A percentile compares a stretch with the other conserved stretches of the same genome.
Conservation (phyloP, 2,329 filamentous ascomycete species). For the Apiospora aurea region DNA sequence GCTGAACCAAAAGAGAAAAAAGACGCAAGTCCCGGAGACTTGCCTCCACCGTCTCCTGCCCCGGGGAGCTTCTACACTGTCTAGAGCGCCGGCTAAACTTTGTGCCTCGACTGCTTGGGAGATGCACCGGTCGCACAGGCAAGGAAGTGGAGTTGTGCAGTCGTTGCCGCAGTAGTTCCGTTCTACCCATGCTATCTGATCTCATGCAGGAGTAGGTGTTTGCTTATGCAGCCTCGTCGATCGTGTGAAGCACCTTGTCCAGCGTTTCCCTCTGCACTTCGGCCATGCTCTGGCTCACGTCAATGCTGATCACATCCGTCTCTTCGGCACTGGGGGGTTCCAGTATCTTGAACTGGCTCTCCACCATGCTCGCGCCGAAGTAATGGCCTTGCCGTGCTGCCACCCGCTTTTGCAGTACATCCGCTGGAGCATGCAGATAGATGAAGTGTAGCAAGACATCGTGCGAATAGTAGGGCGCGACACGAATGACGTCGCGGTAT, state of each 20-base stretch:
- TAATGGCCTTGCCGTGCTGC: constrained; percentile 81
- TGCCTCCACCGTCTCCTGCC: neutral
- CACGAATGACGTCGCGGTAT: constrained; percentile 90
- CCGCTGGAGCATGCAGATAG: constrained; percentile 82
- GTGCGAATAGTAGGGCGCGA: constrained; percentile 77
- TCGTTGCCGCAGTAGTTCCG: constrained; percentile 26
- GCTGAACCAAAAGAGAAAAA: constrained; percentile 13
- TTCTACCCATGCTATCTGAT: constrained; percentile 29
- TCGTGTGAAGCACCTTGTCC: constrained; percentile 60
- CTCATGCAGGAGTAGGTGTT: constrained; percentile 23
- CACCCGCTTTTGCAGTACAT: constrained; percentile 78
- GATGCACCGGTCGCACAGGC: constrained; percentile 4
- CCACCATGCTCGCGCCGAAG: constrained; percentile 96
- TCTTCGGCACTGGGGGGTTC: constrained; percentile 79
- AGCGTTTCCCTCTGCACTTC: constrained; percentile 69
- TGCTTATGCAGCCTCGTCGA: constrained; percentile 50
- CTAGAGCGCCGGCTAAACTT: constrained; percentile 15
- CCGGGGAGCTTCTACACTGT: neutral
- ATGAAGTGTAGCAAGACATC: constrained; percentile 88
- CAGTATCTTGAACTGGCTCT: constrained; percentile 87
- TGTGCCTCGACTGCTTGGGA: neutral
- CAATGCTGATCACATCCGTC: constrained; percentile 74
- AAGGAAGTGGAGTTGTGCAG: constrained; percentile 23
- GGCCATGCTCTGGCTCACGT: constrained; percentile 66
- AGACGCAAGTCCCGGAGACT: neutral